Conservation (phyloP, 495 filamentous ascomycete species). For the Podospora bellae-mahoneyi region DNA sequence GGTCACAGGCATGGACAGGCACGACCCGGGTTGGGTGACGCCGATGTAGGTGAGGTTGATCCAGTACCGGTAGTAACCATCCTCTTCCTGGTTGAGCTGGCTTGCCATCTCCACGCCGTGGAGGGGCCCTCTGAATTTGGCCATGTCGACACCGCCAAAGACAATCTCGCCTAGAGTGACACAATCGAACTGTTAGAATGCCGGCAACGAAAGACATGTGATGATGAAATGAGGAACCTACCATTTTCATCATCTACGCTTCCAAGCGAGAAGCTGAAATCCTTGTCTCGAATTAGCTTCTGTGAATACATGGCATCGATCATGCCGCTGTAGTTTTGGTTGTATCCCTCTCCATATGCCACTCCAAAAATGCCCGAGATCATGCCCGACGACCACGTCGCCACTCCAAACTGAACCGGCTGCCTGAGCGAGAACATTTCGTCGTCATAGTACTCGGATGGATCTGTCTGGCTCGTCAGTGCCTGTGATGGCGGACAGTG, state of each 20-base stretch:
- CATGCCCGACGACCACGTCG: conserved; percentile 20
- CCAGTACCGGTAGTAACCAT: conserved; percentile 34
- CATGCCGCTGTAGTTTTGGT: conserved; percentile 73
- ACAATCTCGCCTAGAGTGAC: conserved; percentile 62
- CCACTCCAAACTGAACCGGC: conserved; percentile 29
- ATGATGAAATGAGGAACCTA: background rate
- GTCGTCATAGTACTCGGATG: background rate
- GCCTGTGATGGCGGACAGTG: background rate
- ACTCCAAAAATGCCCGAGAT: conserved; percentile 64
- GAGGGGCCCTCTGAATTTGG: conserved; percentile 71
- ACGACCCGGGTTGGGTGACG: conserved; percentile 41
- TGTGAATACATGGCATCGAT: conserved; percentile 56
- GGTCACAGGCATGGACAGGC: conserved; percentile 40
- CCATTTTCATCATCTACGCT: conserved; percentile 24
- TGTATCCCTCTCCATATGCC: conserved; percentile 52
- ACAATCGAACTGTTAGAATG: background rate
- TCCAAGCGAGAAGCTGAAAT: conserved; percentile 63
- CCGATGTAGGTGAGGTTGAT: conserved; percentile 47
- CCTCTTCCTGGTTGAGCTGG: conserved; percentile 10
- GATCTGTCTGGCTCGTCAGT: background rate
- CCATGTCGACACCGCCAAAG: conserved; percentile 81
- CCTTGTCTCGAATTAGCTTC: conserved; percentile 65
- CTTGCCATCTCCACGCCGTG: conserved; percentile 35
- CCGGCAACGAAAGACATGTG: background rate
- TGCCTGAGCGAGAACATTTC: conserved; percentile 8